Base-by-base conservation (phyloP, 768 basidiomycete genomes). In the Mycena crocata region DNA sequence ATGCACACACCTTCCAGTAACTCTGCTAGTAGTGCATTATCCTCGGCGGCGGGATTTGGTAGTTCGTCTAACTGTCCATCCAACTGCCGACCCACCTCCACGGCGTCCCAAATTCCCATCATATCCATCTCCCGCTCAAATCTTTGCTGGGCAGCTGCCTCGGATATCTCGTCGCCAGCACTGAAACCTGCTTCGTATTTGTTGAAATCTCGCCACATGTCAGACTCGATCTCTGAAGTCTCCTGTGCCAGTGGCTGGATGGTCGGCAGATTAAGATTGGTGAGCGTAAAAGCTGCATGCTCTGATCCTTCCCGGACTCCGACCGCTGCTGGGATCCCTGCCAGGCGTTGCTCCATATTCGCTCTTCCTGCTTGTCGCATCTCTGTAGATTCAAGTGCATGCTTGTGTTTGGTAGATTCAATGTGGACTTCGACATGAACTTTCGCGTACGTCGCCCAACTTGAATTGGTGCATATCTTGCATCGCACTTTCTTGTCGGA, bases 81-180 rank as follows among this genome's bases (percentile, higher is more conserved):
- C 24, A 62, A 31, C 40, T 62, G 28, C 12, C 42, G 35, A 13
- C 48, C 59, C 10, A 52, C 26, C 21, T 30, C 21, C 26, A 51
- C 59, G 31, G 59, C 49, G 34, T 61, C 42, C 56, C 39, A 57
- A 45, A 57, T 31, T 15, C 56, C 56, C 39, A 57, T 57, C 56
- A 44, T 44, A 21, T 57, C 37, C 46, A 61, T 37, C 48, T 51
- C 48, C 24, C n/a, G 37, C 21, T 61, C 57, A 9, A 39, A 8
- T 37, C 23, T 46, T 10, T 19, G 48, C 21, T 39, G 48, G 30
- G 23, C 37, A 10, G 19, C 60, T 32, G 21, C 50, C 1, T 62
- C 60, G n/a, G 40, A 44, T 34, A 45, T 23, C 14, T 62, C 39
- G 13, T 44, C 40, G 26, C 60, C 50, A 24, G 60, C 60, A 23